Base-by-base conservation (phyloP, 2,329 filamentous ascomycete species). In the Exophiala mesophila region DNA sequence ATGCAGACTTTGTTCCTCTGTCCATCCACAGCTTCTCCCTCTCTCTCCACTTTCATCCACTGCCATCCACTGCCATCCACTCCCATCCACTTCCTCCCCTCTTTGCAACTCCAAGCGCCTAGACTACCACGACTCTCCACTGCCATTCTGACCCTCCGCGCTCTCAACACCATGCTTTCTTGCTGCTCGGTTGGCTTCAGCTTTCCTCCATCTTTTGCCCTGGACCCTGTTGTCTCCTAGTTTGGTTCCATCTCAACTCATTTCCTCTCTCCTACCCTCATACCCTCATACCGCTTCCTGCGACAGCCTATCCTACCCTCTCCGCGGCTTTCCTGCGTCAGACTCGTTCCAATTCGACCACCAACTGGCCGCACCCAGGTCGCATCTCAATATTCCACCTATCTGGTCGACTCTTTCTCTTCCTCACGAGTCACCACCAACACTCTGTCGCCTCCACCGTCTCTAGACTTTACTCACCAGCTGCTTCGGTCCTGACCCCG, bases 391-490 rank as follows among this genome's bases (percentile, higher is more conserved):
- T 37, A 21, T 21, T 32, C 19, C 21, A 29, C 8, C 10, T 19
- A 9, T 16, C 29, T 17, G 17, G 18, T 26, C 23, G 23, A 26
- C 6, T 26, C 23, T 26, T 26, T 12, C 23, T 26, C 23, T 26
- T 26, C 12, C 12, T 7, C 12, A 6, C 6, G 23, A 26, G 7
- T 7, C 23, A 26, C 6, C 23, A 26, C 23, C 38, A 17, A 17
- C 35, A 26, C 34, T 45, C 37, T 29, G 41, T 41, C 20, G 21
- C 4, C 19, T 35, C 19, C 29, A 35, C n/a, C 32, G 23, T 39
- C 39, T 36, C 41, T 37, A 33, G 31, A 40, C 33, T 38, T 35
- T 34, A 24, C 28, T 28, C 31, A 9, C 32, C 32, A 34, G 18
- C 17, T 16, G 13, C 29, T 31, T 16, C 17, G 5, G 29, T 31